Conservation (phyloP, 2,329 filamentous ascomycete species). For the Dothidotthia symphoricarpi region DNA sequence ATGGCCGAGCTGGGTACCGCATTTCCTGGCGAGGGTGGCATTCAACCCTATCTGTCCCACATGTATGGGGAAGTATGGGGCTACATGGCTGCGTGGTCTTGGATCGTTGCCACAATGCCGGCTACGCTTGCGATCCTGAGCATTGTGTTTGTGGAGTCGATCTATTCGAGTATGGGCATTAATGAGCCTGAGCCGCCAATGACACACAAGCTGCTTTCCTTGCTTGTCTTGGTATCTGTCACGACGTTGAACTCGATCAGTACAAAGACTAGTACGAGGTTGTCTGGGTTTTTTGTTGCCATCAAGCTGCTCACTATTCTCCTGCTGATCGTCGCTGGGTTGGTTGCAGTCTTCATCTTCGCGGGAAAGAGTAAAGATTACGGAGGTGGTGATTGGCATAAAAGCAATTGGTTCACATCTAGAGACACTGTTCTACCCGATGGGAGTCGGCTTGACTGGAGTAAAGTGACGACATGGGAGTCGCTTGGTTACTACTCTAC, state of each 20-base stretch:
- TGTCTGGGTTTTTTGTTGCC: slow-evolving; percentile 41
- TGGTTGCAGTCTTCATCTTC: slow-evolving; percentile 36
- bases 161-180: slow-evolving; percentile 54
- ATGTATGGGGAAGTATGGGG: slow-evolving; percentile 62
- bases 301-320: slow-evolving; percentile 39
- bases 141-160: slow-evolving; percentile 57
- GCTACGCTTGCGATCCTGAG: slow-evolving; percentile 63
- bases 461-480: slow-evolving; percentile 53
- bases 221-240: slow-evolving; percentile 42
- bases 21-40: slow-evolving; percentile 63
- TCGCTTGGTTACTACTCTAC: slow-evolving; percentile 60
- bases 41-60: slow-evolving; percentile 62
- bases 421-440: slow-evolving; percentile 30
- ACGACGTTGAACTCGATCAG: slow-evolving; percentile 46
- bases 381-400: slow-evolving; percentile 37
- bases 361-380: slow-evolving; percentile 28
- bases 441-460: slow-evolving; percentile 37
- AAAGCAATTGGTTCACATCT: slow-evolving; percentile 33
- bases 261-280: slow-evolving; percentile 43
- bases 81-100: slow-evolving; percentile 64
- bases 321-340: slow-evolving; percentile 36
- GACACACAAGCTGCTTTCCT: slow-evolving; percentile 41
- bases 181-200: slow-evolving; percentile 53
- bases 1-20: slow-evolving; percentile 64
- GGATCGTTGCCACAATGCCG: slow-evolving; percentile 65